Percentiles rank a stretch among this genome's conserved stretches.
These are phyloP conservation scores for Intubia oerlemansii DNA, from an alignment of 2,329 filamentous ascomycete species.

Conservation along the genomic window DNA sequence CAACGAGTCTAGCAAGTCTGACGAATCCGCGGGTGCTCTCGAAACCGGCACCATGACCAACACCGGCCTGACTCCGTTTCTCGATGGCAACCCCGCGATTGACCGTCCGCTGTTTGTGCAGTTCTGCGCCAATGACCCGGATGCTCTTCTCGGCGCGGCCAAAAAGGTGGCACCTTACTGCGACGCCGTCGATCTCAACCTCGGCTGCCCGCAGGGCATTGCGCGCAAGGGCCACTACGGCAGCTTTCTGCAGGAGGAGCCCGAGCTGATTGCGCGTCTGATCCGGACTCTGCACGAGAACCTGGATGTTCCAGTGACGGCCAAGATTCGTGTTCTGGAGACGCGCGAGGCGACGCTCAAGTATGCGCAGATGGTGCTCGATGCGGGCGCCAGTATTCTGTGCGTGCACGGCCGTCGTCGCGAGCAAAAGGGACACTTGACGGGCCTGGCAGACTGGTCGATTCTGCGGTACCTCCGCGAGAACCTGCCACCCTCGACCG, in stretches of 20 bases:
- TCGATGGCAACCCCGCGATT: slow-evolving; percentile 69
- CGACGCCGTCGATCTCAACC: slow-evolving; percentile 86
- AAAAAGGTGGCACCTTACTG: slow-evolving; percentile 64
- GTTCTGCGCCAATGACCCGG: slow-evolving; percentile 79
- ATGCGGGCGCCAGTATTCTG: slow-evolving; percentile 76
- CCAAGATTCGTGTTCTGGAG: slow-evolving; percentile 82
- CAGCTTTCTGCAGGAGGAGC: slow-evolving; percentile 86
- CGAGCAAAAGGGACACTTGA: slow-evolving; percentile 92
- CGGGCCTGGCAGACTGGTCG: slow-evolving; percentile 82
- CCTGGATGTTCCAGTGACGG: slow-evolving; percentile 69
- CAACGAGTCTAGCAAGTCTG: slow-evolving; percentile 4
- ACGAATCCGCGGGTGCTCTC: too few species aligned
- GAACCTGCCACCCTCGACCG: slow-evolving; percentile 64
- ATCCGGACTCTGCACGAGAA: slow-evolving; percentile 65
- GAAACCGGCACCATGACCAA: slow-evolving; percentile 8
- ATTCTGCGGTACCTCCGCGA: slow-evolving; percentile 66
- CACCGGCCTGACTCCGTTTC: slow-evolving; percentile 12
- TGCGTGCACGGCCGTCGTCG: slow-evolving; percentile 76
- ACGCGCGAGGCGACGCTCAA: slow-evolving; percentile 68
- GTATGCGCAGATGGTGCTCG: slow-evolving; percentile 74
- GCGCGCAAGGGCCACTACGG: slow-evolving; percentile 81
- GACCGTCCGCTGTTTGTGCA: slow-evolving; percentile 90
- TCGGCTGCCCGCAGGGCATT: slow-evolving; percentile 93
- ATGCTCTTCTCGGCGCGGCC: slow-evolving; percentile 62
- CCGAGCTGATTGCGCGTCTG: slow-evolving; percentile 59